A percentile compares a stretch with the other conserved stretches of the same genome.
Evolutionary conservation across 1,139 yeast genomes (phyloP).

Genomic region (Protomyces gravidus): DNA sequence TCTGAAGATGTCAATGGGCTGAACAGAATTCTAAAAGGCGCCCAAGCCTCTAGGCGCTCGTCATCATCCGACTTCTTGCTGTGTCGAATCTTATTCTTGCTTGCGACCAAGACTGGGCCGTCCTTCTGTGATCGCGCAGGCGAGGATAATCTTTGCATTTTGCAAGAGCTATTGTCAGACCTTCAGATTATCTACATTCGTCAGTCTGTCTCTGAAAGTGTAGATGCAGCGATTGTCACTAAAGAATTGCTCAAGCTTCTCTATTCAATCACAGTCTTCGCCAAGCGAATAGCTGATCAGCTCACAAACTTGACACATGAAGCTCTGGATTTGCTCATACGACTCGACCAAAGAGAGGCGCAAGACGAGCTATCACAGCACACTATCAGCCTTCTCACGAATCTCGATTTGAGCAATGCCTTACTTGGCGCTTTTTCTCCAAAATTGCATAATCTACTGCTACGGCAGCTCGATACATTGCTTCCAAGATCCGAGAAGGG

Average conservation of each 20-base stretch:
- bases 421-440: not conserved
- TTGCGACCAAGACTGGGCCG: not conserved
- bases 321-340: not conserved
- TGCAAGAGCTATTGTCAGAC: not conserved
- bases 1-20: not conserved
- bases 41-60: not conserved
- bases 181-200: not conserved
- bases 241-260: not conserved
- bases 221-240: not conserved
- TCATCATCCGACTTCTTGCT: not conserved
- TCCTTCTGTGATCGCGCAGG: not conserved
- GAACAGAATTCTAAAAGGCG: not conserved
- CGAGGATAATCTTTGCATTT: not conserved
- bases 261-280: not conserved
- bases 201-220: not conserved
- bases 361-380: not conserved
- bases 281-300: not conserved
- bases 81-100: not conserved
- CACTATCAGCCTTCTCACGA: not conserved
- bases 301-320: not conserved
- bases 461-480: not conserved
- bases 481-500: slow-evolving; percentile 4
- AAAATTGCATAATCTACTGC: not conserved
- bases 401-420: not conserved
- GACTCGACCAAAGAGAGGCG: not conserved